phyloP scores from a whole-genome alignment of 257 asterid genomes.

The Agastache rugosa region DNA sequence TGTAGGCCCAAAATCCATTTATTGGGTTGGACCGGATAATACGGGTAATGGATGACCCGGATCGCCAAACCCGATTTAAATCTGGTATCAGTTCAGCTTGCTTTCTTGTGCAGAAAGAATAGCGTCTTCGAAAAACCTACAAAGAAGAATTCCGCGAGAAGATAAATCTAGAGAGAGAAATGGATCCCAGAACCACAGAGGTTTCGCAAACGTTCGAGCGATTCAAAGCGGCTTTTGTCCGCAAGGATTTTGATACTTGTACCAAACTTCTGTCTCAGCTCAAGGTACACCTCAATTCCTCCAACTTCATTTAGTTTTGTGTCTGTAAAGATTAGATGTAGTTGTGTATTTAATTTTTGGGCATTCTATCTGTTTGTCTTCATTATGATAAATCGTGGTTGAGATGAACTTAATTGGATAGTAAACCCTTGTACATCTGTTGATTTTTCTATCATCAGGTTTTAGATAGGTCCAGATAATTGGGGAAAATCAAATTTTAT shows the following conservation, averaged over 20 bases:
- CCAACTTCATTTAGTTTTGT: conserved; percentile 8
- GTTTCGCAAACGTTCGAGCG: conserved; percentile 72
- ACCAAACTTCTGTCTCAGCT: conserved; percentile 70
- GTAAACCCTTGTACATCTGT: conserved; percentile 15
- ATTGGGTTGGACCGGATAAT: background rate
- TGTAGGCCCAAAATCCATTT: background rate
- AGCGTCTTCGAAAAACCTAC: conserved; percentile 18
- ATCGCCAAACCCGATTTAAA: conserved; percentile 24
- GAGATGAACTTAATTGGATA: background rate
- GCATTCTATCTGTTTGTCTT: background rate
- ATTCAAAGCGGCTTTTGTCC: conserved; percentile 71
- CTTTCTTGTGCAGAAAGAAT: conserved; percentile 42
- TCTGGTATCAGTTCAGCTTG: background rate
- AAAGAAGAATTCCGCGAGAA: background rate
- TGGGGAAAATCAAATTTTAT: background rate
- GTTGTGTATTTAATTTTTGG: background rate
- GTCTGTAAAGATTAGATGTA: background rate
- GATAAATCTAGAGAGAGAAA: conserved; percentile 17
- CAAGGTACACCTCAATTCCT: conserved; percentile 56
- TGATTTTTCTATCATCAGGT: conserved; percentile 6
- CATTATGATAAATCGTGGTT: background rate
- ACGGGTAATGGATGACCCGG: conserved; percentile 27
- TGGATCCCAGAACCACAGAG: conserved; percentile 70
- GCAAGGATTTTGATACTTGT: conserved; percentile 77
- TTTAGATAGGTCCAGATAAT: background rate